A percentile compares a stretch with the other conserved stretches of the same genome.
These are phyloP conservation scores for Chlamydomonas sp. DNA, from an alignment of 139 green algal species.

Conservation along the genomic window DNA sequence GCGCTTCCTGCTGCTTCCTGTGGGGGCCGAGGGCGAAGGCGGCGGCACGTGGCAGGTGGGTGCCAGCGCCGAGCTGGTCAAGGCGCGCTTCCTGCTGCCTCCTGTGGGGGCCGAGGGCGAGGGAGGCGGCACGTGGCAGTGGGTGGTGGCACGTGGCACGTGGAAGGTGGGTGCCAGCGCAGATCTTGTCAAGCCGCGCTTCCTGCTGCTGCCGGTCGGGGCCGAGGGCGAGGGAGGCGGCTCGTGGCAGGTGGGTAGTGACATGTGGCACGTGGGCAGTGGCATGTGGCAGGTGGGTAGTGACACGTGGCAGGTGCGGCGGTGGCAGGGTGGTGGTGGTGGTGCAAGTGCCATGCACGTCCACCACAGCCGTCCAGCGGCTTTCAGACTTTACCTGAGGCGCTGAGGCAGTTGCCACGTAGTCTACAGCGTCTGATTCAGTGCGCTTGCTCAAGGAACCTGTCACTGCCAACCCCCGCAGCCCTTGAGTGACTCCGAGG, in stretches of 20 bases:
- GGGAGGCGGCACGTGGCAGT: background rate
- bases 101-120: background rate
- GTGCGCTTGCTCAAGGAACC: no score
- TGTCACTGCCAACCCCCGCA: no score
- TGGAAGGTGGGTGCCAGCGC: background rate
- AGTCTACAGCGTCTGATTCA: no score
- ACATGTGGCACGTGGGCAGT: background rate
- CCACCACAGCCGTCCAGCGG: background rate
- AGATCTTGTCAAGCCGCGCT: conserved; percentile 5
- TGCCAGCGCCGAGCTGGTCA: background rate
- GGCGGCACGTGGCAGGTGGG: background rate
- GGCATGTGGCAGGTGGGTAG: background rate
- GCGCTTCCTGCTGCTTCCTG: background rate
- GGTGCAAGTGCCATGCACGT: background rate
- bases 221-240: background rate
- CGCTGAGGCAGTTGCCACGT: no score
- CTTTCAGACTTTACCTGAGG: no score
- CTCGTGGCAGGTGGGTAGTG: background rate
- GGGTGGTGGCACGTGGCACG: background rate
- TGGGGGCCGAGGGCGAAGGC: background rate
- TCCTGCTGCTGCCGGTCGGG: background rate
- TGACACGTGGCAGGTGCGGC: no score
- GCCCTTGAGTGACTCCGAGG: no score
- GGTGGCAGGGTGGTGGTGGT: background rate
- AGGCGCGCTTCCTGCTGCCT: conserved; percentile 2